Percentiles rank a stretch among this genome's conserved stretches.
Conservation (phyloP, 768 basidiomycete genomes). For the Termitomyces sp. region DNA sequence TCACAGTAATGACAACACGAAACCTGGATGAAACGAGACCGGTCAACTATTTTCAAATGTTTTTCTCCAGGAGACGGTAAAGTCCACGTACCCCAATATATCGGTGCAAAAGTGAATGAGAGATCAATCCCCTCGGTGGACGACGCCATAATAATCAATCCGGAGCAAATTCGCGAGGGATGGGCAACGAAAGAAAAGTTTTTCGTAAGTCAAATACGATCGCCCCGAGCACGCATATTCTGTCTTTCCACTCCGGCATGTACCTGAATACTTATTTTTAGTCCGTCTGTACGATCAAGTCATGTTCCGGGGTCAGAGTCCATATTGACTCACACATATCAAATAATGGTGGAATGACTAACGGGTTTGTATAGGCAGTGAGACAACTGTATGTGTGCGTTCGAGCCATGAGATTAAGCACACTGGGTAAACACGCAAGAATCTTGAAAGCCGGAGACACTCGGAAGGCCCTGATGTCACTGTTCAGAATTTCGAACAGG, state of each 20-base stretch:
- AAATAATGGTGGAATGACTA: background rate
- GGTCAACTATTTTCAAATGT: background rate
- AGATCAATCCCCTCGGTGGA: slow-evolving; percentile 14
- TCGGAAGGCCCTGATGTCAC: background rate
- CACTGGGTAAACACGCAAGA: background rate
- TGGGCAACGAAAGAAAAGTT: background rate
- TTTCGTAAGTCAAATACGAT: background rate
- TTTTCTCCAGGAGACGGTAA: background rate
- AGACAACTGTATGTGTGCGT: background rate
- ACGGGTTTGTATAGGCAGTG: background rate
- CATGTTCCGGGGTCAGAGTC: background rate
- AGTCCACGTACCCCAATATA: slow-evolving; percentile 23
- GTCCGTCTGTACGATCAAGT: background rate
- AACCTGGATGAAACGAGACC: slow-evolving; percentile 12
- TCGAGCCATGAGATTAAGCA: background rate
- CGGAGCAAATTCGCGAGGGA: too few species aligned
- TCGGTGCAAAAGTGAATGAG: slow-evolving; percentile 20
- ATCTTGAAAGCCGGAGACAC: background rate
- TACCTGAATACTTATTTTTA: background rate
- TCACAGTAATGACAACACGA: slow-evolving; percentile 23
- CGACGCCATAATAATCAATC: background rate
- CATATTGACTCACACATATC: background rate
- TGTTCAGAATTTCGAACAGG: too few species aligned
- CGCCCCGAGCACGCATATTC: background rate
- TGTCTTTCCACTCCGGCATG: background rate